A percentile compares a stretch with the other conserved stretches of the same genome.
phyloP scores from a whole-genome alignment of 176 grass and related monocot genomes.

The Paspalum vaginatum region DNA sequence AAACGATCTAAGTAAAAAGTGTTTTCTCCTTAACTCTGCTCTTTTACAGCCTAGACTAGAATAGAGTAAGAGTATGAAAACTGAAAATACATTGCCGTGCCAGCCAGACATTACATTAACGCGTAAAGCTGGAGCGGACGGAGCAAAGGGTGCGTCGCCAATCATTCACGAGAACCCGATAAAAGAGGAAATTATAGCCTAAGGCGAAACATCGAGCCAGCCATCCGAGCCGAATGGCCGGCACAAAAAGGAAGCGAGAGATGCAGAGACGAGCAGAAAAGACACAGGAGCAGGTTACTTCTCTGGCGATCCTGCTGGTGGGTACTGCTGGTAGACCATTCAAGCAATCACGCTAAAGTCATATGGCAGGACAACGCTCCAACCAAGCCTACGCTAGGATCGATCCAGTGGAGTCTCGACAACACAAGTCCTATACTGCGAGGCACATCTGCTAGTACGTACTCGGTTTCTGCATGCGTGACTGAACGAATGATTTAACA shows the following conservation, averaged over 20 bases:
- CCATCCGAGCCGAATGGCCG: background rate
- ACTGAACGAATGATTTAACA: conserved; percentile 7
- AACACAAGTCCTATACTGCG: background rate
- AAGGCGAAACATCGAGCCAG: background rate
- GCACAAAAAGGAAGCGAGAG: background rate
- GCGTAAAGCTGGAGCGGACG: too few species aligned
- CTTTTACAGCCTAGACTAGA: too few species aligned
- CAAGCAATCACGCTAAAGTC: background rate
- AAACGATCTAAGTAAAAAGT: too few species aligned
- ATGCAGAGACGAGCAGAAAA: conserved; percentile 20
- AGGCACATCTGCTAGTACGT: background rate
- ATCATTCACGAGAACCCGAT: too few species aligned
- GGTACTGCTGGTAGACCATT: background rate
- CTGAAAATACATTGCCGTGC: too few species aligned
- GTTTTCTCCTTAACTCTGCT: too few species aligned
- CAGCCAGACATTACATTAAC: too few species aligned
- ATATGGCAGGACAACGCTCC: background rate
- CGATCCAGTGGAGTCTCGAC: too few species aligned
- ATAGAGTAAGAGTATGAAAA: too few species aligned
- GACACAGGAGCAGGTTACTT: conserved; percentile 32
- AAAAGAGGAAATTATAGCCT: background rate
- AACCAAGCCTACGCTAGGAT: background rate
- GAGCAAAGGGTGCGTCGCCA: too few species aligned
- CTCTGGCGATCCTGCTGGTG: background rate
- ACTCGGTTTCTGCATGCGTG: background rate